A percentile compares a stretch with the other conserved stretches of the same genome.
These are phyloP conservation scores for Mycena galopus DNA, from an alignment of 768 basidiomycete species.

Conservation along the genomic window DNA sequence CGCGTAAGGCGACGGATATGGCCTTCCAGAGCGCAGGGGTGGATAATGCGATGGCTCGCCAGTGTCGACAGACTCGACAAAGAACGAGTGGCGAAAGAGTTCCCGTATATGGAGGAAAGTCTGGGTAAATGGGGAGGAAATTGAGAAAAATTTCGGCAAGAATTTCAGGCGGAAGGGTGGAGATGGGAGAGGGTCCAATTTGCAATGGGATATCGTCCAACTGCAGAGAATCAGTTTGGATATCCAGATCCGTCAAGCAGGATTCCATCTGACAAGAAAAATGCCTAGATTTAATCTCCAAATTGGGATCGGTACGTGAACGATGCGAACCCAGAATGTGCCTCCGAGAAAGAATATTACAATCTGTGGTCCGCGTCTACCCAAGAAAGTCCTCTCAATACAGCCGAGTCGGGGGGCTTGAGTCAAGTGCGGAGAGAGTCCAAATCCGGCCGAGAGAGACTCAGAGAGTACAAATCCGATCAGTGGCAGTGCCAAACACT, in stretches of 20 bases:
- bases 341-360: no score
- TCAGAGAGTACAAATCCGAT: no score
- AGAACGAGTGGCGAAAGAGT: neutral
- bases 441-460: no score
- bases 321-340: neutral
- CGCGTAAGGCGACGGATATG: neutral
- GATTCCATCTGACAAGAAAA: no score
- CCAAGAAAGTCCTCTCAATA: no score
- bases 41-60: conserved; percentile 11
- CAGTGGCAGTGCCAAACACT: no score
- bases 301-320: no score
- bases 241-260: no score
- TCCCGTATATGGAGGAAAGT: neutral
- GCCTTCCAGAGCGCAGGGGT: conserved; percentile 6
- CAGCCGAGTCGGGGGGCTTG: no score
- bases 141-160: neutral
- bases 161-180: conserved; percentile 3
- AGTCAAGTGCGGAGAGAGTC: no score
- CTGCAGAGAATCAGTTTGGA: neutral
- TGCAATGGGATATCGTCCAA: neutral
- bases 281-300: no score
- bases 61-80: conserved; percentile 1
- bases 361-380: no score
- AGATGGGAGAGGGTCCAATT: neutral
- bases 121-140: conserved; percentile 15